These are phyloP conservation scores for Magnaporthales sp. DNA, from an alignment of 2,329 filamentous ascomycete species.

Conservation along the genomic window DNA sequence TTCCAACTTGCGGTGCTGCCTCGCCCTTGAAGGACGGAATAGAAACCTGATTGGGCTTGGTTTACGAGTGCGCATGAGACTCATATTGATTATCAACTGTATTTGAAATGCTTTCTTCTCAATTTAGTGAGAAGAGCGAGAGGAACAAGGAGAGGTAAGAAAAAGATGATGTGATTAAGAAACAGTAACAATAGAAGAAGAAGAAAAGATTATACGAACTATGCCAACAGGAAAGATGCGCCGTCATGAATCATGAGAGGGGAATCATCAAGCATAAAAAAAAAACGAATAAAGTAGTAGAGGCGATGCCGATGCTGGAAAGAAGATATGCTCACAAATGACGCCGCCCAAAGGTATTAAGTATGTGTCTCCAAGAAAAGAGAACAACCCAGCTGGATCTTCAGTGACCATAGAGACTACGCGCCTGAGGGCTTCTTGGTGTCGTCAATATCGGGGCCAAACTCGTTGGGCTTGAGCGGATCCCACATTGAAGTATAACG, in stretches of 20 bases:
- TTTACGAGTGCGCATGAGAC: background rate
- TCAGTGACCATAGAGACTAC: background rate
- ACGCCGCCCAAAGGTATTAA: background rate
- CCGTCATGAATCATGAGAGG: background rate
- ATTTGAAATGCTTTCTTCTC: background rate
- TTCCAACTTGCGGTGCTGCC: too few species aligned
- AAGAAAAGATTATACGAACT: background rate
- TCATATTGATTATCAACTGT: background rate
- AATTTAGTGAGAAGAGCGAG: background rate
- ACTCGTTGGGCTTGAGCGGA: slow-evolving; percentile 40
- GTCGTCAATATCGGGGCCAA: slow-evolving; percentile 46
- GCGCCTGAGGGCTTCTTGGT: slow-evolving; percentile 17
- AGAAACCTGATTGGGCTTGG: background rate
- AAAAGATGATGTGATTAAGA: background rate
- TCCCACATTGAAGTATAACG: slow-evolving; percentile 47
- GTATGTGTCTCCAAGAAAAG: background rate
- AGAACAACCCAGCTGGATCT: background rate
- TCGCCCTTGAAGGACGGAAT: too few species aligned
- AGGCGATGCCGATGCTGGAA: background rate
- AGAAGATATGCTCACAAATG: background rate
- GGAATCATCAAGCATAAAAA: background rate
- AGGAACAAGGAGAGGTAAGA: background rate
- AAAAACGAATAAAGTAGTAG: too few species aligned
- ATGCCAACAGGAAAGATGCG: background rate
- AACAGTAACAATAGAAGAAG: background rate